Evolutionary conservation across 1,284 basidiomycete species (phyloP).

Genomic region (Cutaneotrichosporon spelunceum): DNA sequence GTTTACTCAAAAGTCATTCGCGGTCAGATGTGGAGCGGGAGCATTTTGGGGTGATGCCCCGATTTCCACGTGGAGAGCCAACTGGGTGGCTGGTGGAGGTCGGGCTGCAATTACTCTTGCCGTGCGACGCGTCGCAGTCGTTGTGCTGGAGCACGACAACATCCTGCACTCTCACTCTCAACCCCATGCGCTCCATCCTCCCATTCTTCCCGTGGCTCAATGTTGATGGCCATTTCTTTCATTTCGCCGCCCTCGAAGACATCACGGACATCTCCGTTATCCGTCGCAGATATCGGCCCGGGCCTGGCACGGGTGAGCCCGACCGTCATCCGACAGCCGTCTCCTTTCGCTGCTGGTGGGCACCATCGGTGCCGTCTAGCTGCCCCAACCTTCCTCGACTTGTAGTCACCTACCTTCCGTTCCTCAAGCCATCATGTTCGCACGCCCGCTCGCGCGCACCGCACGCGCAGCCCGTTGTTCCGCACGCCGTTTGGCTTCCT

Average conservation of each 20-base stretch:
- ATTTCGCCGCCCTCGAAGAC: too few species aligned
- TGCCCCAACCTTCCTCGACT: background rate
- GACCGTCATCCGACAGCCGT: background rate
- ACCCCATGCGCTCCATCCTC: too few species aligned
- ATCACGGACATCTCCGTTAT: background rate
- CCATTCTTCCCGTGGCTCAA: too few species aligned
- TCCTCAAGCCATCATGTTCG: background rate
- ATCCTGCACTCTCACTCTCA: too few species aligned
- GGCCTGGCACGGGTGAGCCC: background rate
- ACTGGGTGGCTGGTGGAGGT: too few species aligned
- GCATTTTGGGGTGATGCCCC: background rate
- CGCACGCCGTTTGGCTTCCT: constrained; percentile 1
- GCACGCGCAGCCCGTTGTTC: background rate
- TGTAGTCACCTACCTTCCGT: background rate
- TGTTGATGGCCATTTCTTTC: too few species aligned
- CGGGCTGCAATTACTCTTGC: too few species aligned
- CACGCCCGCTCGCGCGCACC: background rate
- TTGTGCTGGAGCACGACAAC: too few species aligned
- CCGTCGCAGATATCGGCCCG: background rate
- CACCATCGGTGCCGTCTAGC: background rate
- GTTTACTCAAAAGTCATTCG: constrained; percentile 9
- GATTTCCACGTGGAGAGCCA: background rate
- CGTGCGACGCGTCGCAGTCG: too few species aligned
- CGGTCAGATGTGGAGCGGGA: background rate
- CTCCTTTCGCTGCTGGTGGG: background rate